phyloP scores from a whole-genome alignment of 352 stramenopile genomes.

The Saprolegnia parasitica region DNA sequence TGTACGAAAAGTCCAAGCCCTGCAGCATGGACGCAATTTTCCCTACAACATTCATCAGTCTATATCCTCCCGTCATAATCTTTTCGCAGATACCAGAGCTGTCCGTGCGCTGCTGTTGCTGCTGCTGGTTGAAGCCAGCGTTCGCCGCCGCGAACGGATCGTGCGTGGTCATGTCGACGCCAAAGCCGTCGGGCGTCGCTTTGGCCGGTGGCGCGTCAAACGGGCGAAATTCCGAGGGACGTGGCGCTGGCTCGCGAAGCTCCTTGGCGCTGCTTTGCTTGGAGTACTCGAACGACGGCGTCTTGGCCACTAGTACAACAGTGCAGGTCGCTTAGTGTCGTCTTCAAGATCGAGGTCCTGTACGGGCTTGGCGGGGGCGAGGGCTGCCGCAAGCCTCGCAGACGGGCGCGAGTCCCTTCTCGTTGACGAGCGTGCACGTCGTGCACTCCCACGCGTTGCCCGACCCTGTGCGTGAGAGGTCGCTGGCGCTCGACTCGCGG shows the following conservation, averaged over 20 bases:
- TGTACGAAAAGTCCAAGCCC: conserved; percentile 62
- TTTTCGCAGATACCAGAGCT: not conserved
- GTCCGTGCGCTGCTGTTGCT: not conserved
- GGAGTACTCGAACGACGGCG: conserved; percentile 24
- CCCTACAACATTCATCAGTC: conserved; percentile 28
- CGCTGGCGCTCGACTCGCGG: conserved; percentile 14
- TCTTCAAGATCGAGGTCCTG: no score
- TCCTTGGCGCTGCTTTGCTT: conserved; percentile 42
- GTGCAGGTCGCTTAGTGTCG: not conserved
- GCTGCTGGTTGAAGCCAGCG: conserved; percentile 3
- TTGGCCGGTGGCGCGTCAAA: not conserved
- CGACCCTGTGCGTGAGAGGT: conserved; percentile 13
- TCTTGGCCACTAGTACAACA: not conserved
- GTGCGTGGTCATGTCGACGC: not conserved
- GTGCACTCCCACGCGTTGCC: conserved; percentile 52
- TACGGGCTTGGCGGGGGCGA: conserved; percentile 63
- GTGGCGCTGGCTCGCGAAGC: conserved; percentile 20
- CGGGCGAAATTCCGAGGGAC: conserved; percentile 26
- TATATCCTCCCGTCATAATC: not conserved
- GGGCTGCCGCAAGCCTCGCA: conserved; percentile 65
- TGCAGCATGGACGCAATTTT: conserved; percentile 76
- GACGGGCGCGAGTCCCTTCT: conserved; percentile 62
- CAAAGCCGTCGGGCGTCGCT: not conserved
- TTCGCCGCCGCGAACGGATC: conserved; percentile 13
- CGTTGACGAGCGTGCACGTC: conserved; percentile 71